Percentiles rank a stretch among this genome's conserved stretches.
Conservation (phyloP, 2,329 filamentous ascomycete species). For the Apiospora marii region DNA sequence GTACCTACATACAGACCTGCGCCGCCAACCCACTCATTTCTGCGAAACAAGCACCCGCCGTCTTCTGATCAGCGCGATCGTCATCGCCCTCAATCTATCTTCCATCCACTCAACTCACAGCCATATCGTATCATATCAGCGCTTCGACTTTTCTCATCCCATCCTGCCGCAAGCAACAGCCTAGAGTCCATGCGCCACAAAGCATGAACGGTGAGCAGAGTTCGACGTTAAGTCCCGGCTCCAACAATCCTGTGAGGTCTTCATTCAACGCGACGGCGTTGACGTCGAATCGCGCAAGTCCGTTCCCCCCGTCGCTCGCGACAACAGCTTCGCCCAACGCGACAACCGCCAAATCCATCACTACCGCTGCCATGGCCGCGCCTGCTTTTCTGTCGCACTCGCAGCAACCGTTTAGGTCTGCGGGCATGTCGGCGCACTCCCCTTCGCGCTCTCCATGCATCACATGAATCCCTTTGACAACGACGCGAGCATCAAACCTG, state of each 20-base stretch:
- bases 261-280: slow-evolving; percentile 34
- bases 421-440: slow-evolving; percentile 42
- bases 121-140: slow-evolving; percentile 10
- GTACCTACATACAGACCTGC: slow-evolving; percentile 19
- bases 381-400: slow-evolving; percentile 51
- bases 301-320: slow-evolving; percentile 33
- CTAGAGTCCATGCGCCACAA: slow-evolving; percentile 25
- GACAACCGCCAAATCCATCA: slow-evolving; percentile 28
- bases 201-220: slow-evolving; percentile 39
- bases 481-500: slow-evolving; percentile 49
- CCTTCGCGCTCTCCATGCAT: slow-evolving; percentile 44
- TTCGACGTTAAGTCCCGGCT: slow-evolving; percentile 20
- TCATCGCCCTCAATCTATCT: slow-evolving; percentile 26
- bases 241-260: slow-evolving; percentile 27
- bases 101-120: slow-evolving; percentile 11
- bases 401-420: slow-evolving; percentile 47
- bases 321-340: slow-evolving; percentile 28
- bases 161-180: slow-evolving; percentile 35
- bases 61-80: slow-evolving; percentile 43
- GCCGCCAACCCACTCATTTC: slow-evolving; percentile 31
- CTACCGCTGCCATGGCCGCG: slow-evolving; percentile 53
- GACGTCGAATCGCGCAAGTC: slow-evolving; percentile 37
- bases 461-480: slow-evolving; percentile 47
- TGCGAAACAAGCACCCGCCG: slow-evolving; percentile 32
- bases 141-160: slow-evolving; percentile 10